Percentiles rank a stretch among this genome's conserved stretches.
Evolutionary conservation across 495 filamentous ascomycete species (phyloP).

Genomic region (Bryoglossum gracile): DNA sequence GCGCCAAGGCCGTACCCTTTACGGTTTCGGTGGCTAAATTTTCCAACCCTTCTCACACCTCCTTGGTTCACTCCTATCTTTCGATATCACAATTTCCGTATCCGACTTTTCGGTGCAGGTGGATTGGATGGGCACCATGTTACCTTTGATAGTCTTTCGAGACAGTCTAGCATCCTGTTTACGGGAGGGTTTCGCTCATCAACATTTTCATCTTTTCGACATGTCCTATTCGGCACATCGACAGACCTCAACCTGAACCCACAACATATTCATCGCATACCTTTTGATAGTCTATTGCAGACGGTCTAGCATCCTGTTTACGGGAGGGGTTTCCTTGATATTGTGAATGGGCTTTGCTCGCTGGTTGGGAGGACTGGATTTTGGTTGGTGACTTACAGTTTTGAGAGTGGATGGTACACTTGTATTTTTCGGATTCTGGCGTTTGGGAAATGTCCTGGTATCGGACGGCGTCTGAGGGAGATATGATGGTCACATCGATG

Average conservation of each 20-base stretch:
- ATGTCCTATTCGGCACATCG: constrained; percentile 10
- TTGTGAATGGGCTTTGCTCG: constrained; percentile 13
- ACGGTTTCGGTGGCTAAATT: constrained; percentile 89
- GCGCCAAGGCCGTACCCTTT: constrained; percentile 91
- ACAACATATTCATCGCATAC: constrained; percentile 14
- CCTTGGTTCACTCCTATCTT: constrained; percentile 10
- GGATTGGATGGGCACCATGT: constrained; percentile 22
- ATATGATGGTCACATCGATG: too few species aligned
- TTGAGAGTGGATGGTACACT: too few species aligned
- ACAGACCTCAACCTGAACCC: constrained; percentile 16
- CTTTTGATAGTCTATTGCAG: constrained; percentile 26
- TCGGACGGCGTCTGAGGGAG: constrained; percentile 20
- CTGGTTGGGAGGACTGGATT: constrained; percentile 10
- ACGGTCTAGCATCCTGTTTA: constrained; percentile 31
- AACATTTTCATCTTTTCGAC: constrained; percentile 12
- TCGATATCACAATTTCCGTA: constrained; percentile 15
- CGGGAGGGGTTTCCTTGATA: constrained; percentile 23
- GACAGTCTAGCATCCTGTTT: constrained; percentile 30
- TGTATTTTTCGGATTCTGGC: constrained; percentile 2
- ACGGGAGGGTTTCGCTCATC: constrained; percentile 27
- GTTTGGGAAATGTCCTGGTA: constrained; percentile 20
- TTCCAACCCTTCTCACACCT: constrained; percentile 6
- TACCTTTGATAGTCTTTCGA: constrained; percentile 29
- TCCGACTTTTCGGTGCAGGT: constrained; percentile 6
- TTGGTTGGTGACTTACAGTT: constrained; percentile 9